A percentile compares a stretch with the other conserved stretches of the same genome.
phyloP scores from a whole-genome alignment of 148 eudicot species.

The Simmondsia chinensis region DNA sequence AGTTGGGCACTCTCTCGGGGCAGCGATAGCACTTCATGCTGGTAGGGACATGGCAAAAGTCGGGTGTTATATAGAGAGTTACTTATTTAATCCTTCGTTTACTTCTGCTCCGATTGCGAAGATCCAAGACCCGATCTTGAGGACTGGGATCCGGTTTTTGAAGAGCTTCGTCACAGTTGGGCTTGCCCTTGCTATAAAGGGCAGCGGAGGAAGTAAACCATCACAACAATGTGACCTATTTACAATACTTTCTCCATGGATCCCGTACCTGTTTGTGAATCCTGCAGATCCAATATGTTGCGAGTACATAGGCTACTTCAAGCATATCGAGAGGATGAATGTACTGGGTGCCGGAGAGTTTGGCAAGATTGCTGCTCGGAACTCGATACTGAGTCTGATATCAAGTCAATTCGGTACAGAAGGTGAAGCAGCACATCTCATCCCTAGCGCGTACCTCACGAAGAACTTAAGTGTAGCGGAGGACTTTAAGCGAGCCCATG shows the following conservation, averaged over 20 bases:
- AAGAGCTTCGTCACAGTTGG: constrained; percentile 47
- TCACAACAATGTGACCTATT: constrained; percentile 17
- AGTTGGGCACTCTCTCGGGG: constrained; percentile 76
- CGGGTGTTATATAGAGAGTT: constrained; percentile 38
- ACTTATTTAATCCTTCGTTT: constrained; percentile 83
- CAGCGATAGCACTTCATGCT: constrained; percentile 55
- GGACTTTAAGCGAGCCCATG: constrained; percentile 20
- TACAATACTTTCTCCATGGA: constrained; percentile 14
- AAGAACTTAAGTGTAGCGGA: constrained; percentile 13
- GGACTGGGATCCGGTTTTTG: constrained; percentile 31
- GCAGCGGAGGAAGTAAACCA: background rate
- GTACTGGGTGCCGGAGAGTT: constrained; percentile 11
- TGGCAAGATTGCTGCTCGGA: constrained; percentile 18
- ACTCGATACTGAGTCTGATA: constrained; percentile 9
- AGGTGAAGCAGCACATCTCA: constrained; percentile 23
- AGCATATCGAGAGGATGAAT: constrained; percentile 26
- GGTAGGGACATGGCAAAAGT: constrained; percentile 49
- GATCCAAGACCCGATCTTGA: constrained; percentile 21
- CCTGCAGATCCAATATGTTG: constrained; percentile 22
- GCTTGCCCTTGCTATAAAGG: constrained; percentile 20
- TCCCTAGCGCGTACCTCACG: constrained; percentile 21
- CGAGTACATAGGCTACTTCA: constrained; percentile 35
- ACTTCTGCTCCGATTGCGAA: constrained; percentile 40
- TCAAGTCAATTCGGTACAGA: constrained; percentile 20
- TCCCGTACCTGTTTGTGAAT: constrained; percentile 29